phyloP scores from a whole-genome alignment of 2,329 filamentous ascomycete genomes.

The Sporothrix sp. region DNA sequence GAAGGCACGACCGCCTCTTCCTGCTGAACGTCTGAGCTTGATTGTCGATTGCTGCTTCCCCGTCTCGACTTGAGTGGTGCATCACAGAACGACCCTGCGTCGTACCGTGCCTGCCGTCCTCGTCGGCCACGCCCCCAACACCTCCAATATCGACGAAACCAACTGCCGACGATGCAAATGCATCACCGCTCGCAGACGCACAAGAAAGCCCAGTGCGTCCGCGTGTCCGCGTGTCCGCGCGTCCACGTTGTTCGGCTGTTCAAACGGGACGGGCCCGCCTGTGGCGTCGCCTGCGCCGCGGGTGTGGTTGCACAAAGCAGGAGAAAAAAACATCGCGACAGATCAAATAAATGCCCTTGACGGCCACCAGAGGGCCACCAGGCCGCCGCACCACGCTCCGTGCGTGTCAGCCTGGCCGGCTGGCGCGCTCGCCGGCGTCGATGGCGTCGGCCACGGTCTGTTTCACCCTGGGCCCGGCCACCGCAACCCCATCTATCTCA shows the following conservation, averaged over 20 bases:
- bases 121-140: no score
- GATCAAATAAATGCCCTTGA: no score
- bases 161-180: not conserved
- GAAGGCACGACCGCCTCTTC: not conserved
- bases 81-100: no score
- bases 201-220: not conserved
- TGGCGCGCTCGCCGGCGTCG: not conserved
- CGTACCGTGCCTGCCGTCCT: no score
- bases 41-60: not conserved
- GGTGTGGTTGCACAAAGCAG: not conserved
- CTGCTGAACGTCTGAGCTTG: no score
- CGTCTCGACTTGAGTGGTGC: no score
- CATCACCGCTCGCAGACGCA: no score
- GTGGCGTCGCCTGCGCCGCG: conserved; percentile 6
- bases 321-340: no score
- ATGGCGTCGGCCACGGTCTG: not conserved
- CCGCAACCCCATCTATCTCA: conserved; percentile 2
- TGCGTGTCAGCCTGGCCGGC: not conserved
- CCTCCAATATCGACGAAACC: no score
- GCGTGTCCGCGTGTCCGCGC: not conserved
- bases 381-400: no score
- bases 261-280: not conserved
- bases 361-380: not conserved
- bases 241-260: conserved; percentile 2
- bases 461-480: not conserved